Percentiles rank a stretch among this genome's conserved stretches.
phyloP scores from a whole-genome alignment of 768 basidiomycete genomes.

The Serendipita vermifera region DNA sequence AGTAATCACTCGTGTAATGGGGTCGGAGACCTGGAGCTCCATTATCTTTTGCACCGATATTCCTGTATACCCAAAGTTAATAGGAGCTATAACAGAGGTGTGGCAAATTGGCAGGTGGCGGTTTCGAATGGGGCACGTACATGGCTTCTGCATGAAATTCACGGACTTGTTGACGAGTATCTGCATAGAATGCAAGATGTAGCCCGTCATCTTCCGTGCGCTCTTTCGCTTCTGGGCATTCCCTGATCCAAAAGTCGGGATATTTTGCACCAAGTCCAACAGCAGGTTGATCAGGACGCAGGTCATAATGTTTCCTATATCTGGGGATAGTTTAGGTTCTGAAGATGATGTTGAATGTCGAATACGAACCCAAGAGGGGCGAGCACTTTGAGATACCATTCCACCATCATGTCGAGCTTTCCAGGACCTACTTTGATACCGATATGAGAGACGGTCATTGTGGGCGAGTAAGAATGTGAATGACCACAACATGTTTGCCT shows the following conservation, averaged over 20 bases:
- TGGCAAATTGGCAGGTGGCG: neutral
- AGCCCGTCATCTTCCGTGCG: neutral
- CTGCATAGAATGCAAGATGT: neutral
- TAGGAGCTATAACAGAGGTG: too few species aligned
- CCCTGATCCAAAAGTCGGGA: neutral
- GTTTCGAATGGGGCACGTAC: neutral
- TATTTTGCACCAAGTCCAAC: neutral
- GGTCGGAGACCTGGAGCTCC: neutral
- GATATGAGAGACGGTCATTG: neutral
- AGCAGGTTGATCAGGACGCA: neutral
- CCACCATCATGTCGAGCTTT: neutral
- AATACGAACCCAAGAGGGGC: conserved; percentile 1
- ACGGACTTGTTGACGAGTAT: neutral
- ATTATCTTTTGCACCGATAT: neutral
- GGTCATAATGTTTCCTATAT: neutral
- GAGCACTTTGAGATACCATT: neutral
- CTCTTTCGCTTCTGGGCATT: neutral
- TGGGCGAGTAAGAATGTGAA: too few species aligned
- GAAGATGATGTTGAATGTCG: too few species aligned
- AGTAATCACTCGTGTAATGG: neutral
- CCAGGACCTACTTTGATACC: neutral
- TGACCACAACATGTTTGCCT: too few species aligned
- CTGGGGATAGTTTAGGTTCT: too few species aligned
- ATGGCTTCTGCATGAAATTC: neutral
- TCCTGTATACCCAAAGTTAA: neutral